phyloP scores from a whole-genome alignment of 2,329 filamentous ascomycete genomes.

The Claviceps humidiphila region DNA sequence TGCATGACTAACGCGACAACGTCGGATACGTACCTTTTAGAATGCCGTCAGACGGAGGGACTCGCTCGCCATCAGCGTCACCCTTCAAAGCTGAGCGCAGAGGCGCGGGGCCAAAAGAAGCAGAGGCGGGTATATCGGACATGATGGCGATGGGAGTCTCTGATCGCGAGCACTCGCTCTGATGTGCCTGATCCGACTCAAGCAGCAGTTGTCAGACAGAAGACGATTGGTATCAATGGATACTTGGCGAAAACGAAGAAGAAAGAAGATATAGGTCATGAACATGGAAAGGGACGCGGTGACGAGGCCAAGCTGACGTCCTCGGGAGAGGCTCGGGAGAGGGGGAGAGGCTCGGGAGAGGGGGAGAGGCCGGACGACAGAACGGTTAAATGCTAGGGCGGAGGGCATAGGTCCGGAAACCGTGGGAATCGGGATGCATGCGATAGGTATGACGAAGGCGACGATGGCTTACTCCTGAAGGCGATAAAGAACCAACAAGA shows the following conservation, averaged over 20 bases:
- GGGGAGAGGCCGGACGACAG: no score
- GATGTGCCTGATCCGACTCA: not conserved
- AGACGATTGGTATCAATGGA: not conserved
- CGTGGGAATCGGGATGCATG: no score
- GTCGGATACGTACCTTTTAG: conserved; percentile 25
- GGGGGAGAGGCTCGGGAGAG: not conserved
- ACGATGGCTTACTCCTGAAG: no score
- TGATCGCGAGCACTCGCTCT: not conserved
- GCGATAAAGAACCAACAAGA: no score
- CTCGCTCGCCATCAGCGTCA: conserved; percentile 27
- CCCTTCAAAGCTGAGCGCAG: conserved; percentile 31
- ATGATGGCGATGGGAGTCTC: conserved; percentile 9
- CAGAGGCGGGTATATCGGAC: conserved; percentile 11
- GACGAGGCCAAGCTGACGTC: not conserved
- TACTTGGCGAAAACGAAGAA: not conserved
- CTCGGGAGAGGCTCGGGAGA: not conserved
- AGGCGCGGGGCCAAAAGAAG: conserved; percentile 15
- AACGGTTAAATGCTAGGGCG: no score
- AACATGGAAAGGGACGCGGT: not conserved
- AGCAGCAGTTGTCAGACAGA: not conserved
- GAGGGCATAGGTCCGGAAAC: no score
- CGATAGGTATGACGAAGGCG: no score
- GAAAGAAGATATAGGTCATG: not conserved
- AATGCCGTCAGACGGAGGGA: conserved; percentile 22
- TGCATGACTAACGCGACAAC: not conserved